Evolutionary conservation across 2,329 filamentous ascomycete genomes (phyloP), one percentile per base, ranked within the genome.

Genomic region (Aspergillus pseudoviridinutans): DNA sequence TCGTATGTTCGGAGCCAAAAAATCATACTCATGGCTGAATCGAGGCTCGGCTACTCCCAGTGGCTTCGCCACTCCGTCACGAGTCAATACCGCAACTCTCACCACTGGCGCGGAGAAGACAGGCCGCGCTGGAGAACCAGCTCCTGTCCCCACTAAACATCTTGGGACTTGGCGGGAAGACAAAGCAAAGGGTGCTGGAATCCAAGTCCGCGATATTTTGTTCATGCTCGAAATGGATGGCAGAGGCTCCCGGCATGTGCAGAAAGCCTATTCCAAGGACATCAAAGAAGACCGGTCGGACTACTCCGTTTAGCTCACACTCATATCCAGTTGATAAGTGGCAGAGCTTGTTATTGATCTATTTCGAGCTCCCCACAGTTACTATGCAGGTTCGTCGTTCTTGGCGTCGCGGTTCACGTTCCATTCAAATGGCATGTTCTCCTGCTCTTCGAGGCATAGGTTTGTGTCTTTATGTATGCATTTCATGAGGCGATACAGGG

Each of bases 141-240:
- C 65, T 66, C 70, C 64, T 66, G 76, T 59, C 71, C 77, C 46
- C 35, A 82, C 84, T 25, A 85, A 86, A 54, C 84, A 86, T 54
- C 77, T 91, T 41, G 90, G 90, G n/a, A 81, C 83, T 17, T 90
- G 87, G 83, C 84, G 90, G 58, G 92, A 97, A 73, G 88, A 91
- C 66, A 86, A 85, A 54, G 85, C 88, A 24, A 89, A 88, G 69
- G 91, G 91, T 32, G 84, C 82, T 64, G 87, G 87, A 27, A 90
- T 97, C 50, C 92, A 97, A 76, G 79, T 96, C 53, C 84, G 93
- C 55, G 93, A 97, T 73, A 87, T 92, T 78, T 79, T 96, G 17
- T 80, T 85, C 22, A 89, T 90, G 58, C 80, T 97, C 50, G 92
- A 96, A 72, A 80, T 86, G 52, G 91, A 96, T 70, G 88, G 90